Percentiles rank a stretch among this genome's conserved stretches.
Evolutionary conservation across 169 alveolate species (phyloP).

Genomic region (Plasmodium malariae): DNA sequence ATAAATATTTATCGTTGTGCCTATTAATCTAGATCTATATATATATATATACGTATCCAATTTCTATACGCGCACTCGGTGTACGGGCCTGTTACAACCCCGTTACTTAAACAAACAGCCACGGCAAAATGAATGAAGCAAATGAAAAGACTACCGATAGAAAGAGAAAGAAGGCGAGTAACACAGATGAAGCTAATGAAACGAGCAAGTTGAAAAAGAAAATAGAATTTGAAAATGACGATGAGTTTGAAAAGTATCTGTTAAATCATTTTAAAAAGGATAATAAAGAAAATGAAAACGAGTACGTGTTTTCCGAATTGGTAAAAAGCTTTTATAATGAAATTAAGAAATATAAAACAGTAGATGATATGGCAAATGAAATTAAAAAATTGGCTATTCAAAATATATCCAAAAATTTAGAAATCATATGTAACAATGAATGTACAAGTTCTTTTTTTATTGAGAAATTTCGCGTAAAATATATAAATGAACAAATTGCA

Average conservation of each 20-base stretch:
- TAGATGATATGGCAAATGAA: slow-evolving; percentile 73
- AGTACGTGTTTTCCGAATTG: slow-evolving; percentile 57
- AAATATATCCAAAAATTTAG: slow-evolving; percentile 42
- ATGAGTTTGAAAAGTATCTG: slow-evolving; percentile 63
- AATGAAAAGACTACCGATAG: slow-evolving; percentile 1
- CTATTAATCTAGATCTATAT: no score
- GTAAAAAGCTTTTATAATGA: slow-evolving; percentile 45
- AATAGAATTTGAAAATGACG: slow-evolving; percentile 72
- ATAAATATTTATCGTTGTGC: no score
- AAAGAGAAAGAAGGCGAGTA: slow-evolving; percentile 32
- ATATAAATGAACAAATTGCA: slow-evolving; percentile 53
- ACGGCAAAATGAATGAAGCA: slow-evolving; percentile 38
- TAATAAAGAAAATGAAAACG: not conserved
- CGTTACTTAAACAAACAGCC: no score
- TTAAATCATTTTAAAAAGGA: slow-evolving; percentile 49
- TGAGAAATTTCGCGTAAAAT: slow-evolving; percentile 57
- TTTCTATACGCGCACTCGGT: no score
- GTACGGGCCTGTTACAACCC: no score
- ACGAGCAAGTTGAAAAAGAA: not conserved
- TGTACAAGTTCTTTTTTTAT: slow-evolving; percentile 73
- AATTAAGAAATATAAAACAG: slow-evolving; percentile 43
- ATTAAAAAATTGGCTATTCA: slow-evolving; percentile 49
- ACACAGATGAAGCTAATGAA: slow-evolving; percentile 13
- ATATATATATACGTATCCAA: no score
- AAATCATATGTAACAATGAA: slow-evolving; percentile 65